A percentile compares a stretch with the other conserved stretches of the same genome.
These are phyloP conservation scores for Botryotinia globosa DNA, from an alignment of 2,329 filamentous ascomycete genomes.

Conservation along the genomic window DNA sequence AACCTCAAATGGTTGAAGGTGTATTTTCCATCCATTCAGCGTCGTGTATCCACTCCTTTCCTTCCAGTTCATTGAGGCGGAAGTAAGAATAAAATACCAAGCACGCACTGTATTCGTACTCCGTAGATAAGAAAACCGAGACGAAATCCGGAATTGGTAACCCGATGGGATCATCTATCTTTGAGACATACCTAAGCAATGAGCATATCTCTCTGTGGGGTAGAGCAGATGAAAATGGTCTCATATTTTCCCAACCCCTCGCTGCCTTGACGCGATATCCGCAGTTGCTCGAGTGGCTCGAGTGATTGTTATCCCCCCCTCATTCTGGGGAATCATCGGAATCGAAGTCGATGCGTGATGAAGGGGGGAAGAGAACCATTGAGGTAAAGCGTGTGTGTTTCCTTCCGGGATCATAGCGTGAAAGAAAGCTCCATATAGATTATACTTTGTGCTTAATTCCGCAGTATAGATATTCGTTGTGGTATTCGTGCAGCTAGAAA, in stretches of 20 bases:
- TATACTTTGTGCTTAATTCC: background rate
- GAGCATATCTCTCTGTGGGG: background rate
- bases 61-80: background rate
- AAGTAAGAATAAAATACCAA: background rate
- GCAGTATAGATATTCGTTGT: background rate
- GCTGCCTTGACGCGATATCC: background rate
- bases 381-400: background rate
- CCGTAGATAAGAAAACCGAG: conserved; percentile 10
- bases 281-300: too few relatives aligned
- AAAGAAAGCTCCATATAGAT: background rate
- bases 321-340: conserved; percentile 10
- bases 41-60: background rate
- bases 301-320: background rate
- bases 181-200: background rate
- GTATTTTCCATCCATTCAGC: background rate
- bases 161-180: background rate
- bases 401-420: background rate
- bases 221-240: conserved; percentile 5
- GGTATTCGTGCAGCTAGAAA: too few relatives aligned
- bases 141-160: background rate
- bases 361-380: background rate
- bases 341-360: background rate
- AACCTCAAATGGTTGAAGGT: background rate
- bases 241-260: conserved; percentile 10
- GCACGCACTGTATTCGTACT: background rate